A percentile compares a stretch with the other conserved stretches of the same genome.
Conservation (phyloP, 768 basidiomycete species). For the Lentinus brumalis region DNA sequence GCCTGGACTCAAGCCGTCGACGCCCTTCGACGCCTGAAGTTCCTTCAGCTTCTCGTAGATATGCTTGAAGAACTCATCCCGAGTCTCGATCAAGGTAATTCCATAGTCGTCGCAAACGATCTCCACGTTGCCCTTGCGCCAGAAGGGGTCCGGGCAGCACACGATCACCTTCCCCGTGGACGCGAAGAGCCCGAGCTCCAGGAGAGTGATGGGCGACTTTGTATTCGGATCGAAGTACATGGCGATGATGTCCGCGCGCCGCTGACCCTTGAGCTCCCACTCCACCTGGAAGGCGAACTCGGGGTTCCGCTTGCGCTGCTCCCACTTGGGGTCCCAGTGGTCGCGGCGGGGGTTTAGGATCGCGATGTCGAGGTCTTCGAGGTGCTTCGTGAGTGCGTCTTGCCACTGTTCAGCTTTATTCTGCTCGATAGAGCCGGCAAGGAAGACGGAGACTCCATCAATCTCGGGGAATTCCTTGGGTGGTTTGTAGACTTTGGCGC, state of each 20-base stretch:
- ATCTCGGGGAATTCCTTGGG: background rate
- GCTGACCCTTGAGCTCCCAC: conserved; percentile 1
- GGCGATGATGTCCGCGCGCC: conserved; percentile 1
- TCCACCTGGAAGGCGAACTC: background rate
- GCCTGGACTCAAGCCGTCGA: too few relatives aligned
- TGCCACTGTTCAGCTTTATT: background rate
- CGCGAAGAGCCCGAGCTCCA: conserved; percentile 1
- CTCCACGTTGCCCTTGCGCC: conserved; percentile 2
- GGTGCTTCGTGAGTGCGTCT: background rate
- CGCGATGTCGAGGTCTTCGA: background rate
- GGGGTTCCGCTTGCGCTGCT: background rate
- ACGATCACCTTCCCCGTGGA: background rate
- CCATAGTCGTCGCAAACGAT: background rate
- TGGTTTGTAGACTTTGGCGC: background rate
- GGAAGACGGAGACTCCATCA: background rate
- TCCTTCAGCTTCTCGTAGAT: background rate
- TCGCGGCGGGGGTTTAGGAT: conserved; percentile 1
- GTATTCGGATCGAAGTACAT: background rate
- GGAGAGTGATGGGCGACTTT: background rate
- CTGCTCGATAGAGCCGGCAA: conserved; percentile 5
- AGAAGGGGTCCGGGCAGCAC: background rate
- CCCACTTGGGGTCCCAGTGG: background rate
- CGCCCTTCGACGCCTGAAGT: too few relatives aligned
- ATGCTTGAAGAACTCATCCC: background rate
- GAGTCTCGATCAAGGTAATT: background rate